Conservation (phyloP, 2,329 filamentous ascomycete species). For the Curvularia eragrostidis region DNA sequence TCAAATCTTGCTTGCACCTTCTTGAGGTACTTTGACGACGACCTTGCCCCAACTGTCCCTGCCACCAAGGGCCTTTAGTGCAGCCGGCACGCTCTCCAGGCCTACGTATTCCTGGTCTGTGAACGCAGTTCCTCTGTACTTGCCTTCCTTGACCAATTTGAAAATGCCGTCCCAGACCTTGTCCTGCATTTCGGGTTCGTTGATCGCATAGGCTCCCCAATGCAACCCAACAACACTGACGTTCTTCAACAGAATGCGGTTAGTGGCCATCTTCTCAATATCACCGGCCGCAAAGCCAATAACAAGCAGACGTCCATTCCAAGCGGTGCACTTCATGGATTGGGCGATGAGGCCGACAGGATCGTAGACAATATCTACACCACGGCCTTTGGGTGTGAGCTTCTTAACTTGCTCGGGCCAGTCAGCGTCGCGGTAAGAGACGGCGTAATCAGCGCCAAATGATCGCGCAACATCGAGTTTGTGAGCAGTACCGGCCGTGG, state of each 20-base stretch:
- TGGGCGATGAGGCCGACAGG: slow-evolving; percentile 88
- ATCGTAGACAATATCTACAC: slow-evolving; percentile 94
- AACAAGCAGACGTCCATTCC: slow-evolving; percentile 87
- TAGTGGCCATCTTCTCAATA: slow-evolving; percentile 92
- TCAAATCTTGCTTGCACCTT: slow-evolving; percentile 48
- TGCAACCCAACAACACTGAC: slow-evolving; percentile 88
- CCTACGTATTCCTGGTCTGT: slow-evolving; percentile 83
- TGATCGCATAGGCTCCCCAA: slow-evolving; percentile 83
- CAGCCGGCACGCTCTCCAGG: slow-evolving; percentile 77
- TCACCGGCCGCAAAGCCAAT: slow-evolving; percentile 86
- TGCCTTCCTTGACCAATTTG: slow-evolving; percentile 75
- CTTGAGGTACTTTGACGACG: slow-evolving; percentile 80
- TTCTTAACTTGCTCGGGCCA: slow-evolving; percentile 75
- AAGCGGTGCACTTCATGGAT: slow-evolving; percentile 88
- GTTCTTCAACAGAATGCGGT: slow-evolving; percentile 92
- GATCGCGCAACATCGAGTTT: slow-evolving; percentile 80
- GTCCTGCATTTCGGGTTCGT: slow-evolving; percentile 73
- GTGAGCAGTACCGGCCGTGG: slow-evolving; percentile 80
- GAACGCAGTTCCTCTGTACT: slow-evolving; percentile 83
- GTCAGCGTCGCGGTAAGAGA: slow-evolving; percentile 74
- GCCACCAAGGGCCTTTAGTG: slow-evolving; percentile 77
- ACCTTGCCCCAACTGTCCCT: slow-evolving; percentile 96
- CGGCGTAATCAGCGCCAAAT: slow-evolving; percentile 83
- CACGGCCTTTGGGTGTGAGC: slow-evolving; percentile 72
- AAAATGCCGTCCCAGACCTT: slow-evolving; percentile 85